phyloP scores from a whole-genome alignment of 805 yeast species.

The Monosporozyma siamensis region DNA sequence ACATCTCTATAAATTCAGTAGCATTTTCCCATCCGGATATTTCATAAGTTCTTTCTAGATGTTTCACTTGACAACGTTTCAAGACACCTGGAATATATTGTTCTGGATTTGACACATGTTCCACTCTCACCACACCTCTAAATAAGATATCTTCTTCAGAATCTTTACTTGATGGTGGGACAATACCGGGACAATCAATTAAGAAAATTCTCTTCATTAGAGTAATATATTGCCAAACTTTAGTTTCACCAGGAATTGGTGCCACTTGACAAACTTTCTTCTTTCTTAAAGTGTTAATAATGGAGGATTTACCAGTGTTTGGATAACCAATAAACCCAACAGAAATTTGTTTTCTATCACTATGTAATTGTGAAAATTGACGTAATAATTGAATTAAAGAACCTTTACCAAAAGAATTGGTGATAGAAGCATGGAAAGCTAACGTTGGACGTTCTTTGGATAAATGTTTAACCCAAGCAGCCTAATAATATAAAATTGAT shows the following conservation, averaged over 20 bases:
- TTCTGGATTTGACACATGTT: slow-evolving; percentile 90
- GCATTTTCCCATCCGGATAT: slow-evolving; percentile 79
- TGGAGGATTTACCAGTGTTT: slow-evolving; percentile 94
- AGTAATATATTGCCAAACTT: slow-evolving; percentile 98
- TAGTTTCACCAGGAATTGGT: slow-evolving; percentile 98
- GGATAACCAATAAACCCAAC: slow-evolving; percentile 98
- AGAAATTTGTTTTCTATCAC: slow-evolving; percentile 90
- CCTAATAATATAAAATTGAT: slow-evolving; percentile 46
- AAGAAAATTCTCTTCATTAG: slow-evolving; percentile 90
- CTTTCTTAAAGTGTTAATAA: slow-evolving; percentile 84
- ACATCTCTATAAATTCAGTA: slow-evolving; percentile 75
- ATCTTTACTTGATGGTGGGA: slow-evolving; percentile 88
- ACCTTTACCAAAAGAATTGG: slow-evolving; percentile 96
- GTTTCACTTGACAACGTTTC: slow-evolving; percentile 76
- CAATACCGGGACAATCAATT: slow-evolving; percentile 98
- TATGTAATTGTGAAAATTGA: slow-evolving; percentile 83
- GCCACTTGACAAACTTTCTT: slow-evolving; percentile 97
- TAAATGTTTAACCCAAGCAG: slow-evolving; percentile 96
- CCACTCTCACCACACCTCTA: slow-evolving; percentile 98
- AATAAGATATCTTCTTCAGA: slow-evolving; percentile 84
- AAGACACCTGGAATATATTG: slow-evolving; percentile 86
- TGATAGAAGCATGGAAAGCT: slow-evolving; percentile 96
- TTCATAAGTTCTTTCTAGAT: slow-evolving; percentile 92
- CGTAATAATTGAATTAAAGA: slow-evolving; percentile 86
- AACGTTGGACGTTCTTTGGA: slow-evolving; percentile 88